A percentile compares a stretch with the other conserved stretches of the same genome.
phyloP scores from a whole-genome alignment of 2,329 filamentous ascomycete genomes.

The Lachnellula willkommii region DNA sequence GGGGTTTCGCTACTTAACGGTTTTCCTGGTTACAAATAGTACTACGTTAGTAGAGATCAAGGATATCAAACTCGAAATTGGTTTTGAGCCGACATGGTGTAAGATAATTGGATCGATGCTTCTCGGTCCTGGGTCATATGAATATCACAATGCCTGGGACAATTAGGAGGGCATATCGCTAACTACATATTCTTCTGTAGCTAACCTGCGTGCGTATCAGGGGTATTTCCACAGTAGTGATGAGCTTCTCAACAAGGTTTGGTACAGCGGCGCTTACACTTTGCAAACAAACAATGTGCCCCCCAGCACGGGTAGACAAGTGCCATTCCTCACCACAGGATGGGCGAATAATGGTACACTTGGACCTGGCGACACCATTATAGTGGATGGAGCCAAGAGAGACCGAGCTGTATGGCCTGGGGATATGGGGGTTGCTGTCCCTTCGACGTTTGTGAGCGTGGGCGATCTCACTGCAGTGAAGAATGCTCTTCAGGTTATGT shows the following conservation, averaged over 20 bases:
- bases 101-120: background rate
- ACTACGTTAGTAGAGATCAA: slow-evolving; percentile 24
- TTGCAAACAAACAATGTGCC: slow-evolving; percentile 30
- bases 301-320: slow-evolving; percentile 29
- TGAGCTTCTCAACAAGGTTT: slow-evolving; percentile 47
- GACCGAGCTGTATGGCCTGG: slow-evolving; percentile 58
- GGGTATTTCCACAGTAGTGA: slow-evolving; percentile 49
- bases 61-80: slow-evolving; percentile 33
- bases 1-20: slow-evolving; percentile 50
- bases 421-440: slow-evolving; percentile 53
- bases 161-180: background rate
- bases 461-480: slow-evolving; percentile 46
- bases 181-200: background rate
- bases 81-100: slow-evolving; percentile 40
- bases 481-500: slow-evolving; percentile 34
- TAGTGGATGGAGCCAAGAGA: slow-evolving; percentile 51
- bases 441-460: slow-evolving; percentile 47
- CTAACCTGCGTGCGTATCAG: slow-evolving; percentile 42
- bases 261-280: slow-evolving; percentile 47
- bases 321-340: slow-evolving; percentile 26
- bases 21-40: slow-evolving; percentile 36
- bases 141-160: background rate
- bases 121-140: background rate
- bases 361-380: slow-evolving; percentile 29
- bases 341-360: slow-evolving; percentile 36